Evolutionary conservation across 163 green algal genomes (phyloP), one percentile per base, ranked within the genome.

Genomic region (Chlorella variabilis): DNA sequence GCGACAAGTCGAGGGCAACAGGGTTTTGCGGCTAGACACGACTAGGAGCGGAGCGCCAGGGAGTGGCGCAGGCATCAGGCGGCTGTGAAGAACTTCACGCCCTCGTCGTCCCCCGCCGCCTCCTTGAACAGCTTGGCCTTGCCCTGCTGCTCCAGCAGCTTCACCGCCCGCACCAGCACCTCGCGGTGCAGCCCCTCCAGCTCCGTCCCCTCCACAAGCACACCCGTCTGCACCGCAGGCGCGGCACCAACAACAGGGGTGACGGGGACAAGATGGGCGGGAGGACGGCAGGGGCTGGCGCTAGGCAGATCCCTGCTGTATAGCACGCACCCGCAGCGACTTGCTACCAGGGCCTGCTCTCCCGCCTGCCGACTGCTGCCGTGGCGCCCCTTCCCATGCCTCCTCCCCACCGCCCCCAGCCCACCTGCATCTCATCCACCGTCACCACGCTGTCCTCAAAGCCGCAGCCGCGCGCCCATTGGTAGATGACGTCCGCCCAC

Each of bases 81-180:
- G 54, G 18, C 23, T 63, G 65, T 33, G 27, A 80, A 80, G 65
- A 97, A 97, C 83, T 97, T 97, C 42, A 97, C 84, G 9, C 93
- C 93, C 69, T 91, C 84, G n/a, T 96, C 93, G 34, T 93, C 93
- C 11, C 86, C 82, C 8, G 83, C 86, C 17, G 70, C 81, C 0
- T 92, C 93, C 54, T 89, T 89, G 83, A 96, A 96, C 18, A 93
- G 66, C 88, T 86, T 93, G 68, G 91, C 91, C 71, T 91, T 92
- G 29, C 92, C 91, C 78, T 89, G 85, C 23, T 75, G 21, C 82
- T 97, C 93, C 66, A 97, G 77, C 15, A 90, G 49, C 62, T 83
- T 79, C 18, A 96, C 45, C 0, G 86, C 90, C 3, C 83, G 77
- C 51, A 91, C n/a, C 29, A 96, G 70, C 31, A 96, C 65, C 79